Base-by-base conservation (phyloP, 768 basidiomycete genomes). In the Lentinula sp. region DNA sequence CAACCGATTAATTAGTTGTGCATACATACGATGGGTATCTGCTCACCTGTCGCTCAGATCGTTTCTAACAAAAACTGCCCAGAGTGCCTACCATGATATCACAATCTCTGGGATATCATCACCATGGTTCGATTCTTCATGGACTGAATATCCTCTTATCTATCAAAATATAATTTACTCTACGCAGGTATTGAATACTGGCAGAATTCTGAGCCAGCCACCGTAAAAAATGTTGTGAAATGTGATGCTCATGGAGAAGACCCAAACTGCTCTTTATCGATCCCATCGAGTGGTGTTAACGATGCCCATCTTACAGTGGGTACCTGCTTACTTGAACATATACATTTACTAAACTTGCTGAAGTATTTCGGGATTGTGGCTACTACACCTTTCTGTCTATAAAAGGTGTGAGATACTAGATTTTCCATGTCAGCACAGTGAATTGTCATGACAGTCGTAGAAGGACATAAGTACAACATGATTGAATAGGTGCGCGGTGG, bases 21-120 rank as follows among this genome's bases (percentile, higher is more conserved):
- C 81, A 84, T 65, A 76, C 78, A 3, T 73, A 78, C 52, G 83
- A 82, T 59, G 80, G 79, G 80, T 79, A 64, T 42, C 68, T 32
- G 39, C 54, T 54, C 57, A 35, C 7, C 42, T 35, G 16, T 15
- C 5, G 15, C 34, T 11, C 5, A 13, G 21, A 37, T 7, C 32
- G 21, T 18, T 9, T 52, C 40, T 3, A 50, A 40, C 21, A 54
- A 48, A 42, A 5, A 8, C 16, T 32, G 5, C 4, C 1, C 60
- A 83, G 83, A 5, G 81, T 83, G 9, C 80, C 82, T 1, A 84
- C 81, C 0, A 75, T 82, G 53, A 79, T 84, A 34, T 78, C 82
- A 0, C 76, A 64, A 3, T 65, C 65, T 2, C 62, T 83, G 8
- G 82, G 82, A 5, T 85, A 84, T 67, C 77, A 75, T 58, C 83